Conservation (phyloP, 345 rosid species). For the Xanthoceras sorbifolium region DNA sequence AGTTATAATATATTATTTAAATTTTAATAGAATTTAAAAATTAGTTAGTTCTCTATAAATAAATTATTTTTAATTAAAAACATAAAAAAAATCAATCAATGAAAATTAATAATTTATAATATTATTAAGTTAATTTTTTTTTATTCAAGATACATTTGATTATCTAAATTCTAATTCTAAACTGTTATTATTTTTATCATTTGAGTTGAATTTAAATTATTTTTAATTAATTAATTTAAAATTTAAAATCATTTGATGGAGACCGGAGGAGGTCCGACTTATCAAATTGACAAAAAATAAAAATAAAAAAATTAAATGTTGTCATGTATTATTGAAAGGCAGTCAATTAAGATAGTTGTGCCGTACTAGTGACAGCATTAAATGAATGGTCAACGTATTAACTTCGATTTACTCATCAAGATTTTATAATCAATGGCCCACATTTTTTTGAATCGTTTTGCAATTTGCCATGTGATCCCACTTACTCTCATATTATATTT, state of each 20-base stretch:
- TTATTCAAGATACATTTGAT: no score
- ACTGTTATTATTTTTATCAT: no score
- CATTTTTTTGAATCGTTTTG: slow-evolving; percentile 1
- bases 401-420: background rate
- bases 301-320: background rate
- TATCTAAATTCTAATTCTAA: no score
- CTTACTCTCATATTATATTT: background rate
- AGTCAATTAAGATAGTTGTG: background rate
- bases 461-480: slow-evolving; percentile 1
- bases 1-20: no score
- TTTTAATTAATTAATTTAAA: background rate
- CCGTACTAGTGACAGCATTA: background rate
- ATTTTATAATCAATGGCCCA: background rate
- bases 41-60: no score
- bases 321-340: background rate
- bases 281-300: background rate
- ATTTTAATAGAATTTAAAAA: no score
- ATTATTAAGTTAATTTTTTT: no score
- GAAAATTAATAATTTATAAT: no score
- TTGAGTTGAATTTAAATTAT: no score
- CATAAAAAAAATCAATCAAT: no score
- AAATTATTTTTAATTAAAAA: no score
- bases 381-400: background rate
- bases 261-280: no score
- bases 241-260: background rate